Percentiles rank a stretch among this genome's conserved stretches.
Evolutionary conservation across 441 rosid species (phyloP).

Genomic region (Mallotus japonicus): DNA sequence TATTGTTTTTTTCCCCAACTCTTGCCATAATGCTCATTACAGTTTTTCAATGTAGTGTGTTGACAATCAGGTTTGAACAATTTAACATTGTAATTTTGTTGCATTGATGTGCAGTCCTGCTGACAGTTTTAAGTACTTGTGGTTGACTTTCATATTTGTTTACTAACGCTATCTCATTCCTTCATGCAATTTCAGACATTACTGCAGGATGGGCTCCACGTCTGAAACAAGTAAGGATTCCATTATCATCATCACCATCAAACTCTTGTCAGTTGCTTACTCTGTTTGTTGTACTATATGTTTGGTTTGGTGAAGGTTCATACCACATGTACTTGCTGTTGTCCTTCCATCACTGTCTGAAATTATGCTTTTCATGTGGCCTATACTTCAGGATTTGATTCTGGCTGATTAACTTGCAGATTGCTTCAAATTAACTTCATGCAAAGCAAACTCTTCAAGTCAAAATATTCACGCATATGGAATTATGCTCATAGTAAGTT

Average conservation of each 20-base stretch:
- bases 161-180: constrained; percentile 5
- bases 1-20: constrained; percentile 37
- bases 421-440: constrained; percentile 80
- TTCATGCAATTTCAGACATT: constrained; percentile 58
- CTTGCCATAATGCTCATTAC: neutral
- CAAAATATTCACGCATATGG: constrained; percentile 94
- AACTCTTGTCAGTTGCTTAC: neutral
- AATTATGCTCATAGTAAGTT: constrained; percentile 79
- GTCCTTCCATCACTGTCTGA: neutral
- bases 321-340: neutral
- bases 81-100: neutral
- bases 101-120: neutral
- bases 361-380: neutral
- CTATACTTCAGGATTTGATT: constrained; percentile 12
- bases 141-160: neutral
- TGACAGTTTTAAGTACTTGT: neutral
- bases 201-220: constrained; percentile 87
- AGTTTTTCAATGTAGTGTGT: neutral
- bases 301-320: neutral
- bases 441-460: constrained; percentile 56
- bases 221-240: constrained; percentile 59
- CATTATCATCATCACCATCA: constrained; percentile 4
- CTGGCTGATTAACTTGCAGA: constrained; percentile 45
- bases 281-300: neutral
- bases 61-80: neutral